Evolutionary conservation across 192 early-diverging fungal species (phyloP).

Genomic region (Phycomyces nitens): DNA sequence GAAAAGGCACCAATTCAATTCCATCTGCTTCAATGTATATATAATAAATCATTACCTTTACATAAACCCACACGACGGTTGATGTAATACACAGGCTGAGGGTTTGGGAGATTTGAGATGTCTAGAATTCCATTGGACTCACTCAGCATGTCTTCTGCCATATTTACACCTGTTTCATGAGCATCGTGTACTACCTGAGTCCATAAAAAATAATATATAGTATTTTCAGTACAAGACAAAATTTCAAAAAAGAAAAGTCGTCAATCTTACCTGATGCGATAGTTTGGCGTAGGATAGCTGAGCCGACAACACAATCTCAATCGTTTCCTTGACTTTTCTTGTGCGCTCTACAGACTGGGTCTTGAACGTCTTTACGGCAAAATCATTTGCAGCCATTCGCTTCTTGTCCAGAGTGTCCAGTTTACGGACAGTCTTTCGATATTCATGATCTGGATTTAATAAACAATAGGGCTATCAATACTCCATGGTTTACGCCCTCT

Average conservation of each 20-base stretch:
- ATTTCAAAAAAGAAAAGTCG: not conserved
- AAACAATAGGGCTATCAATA: not conserved
- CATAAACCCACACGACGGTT: constrained; percentile 27
- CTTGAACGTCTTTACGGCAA: constrained; percentile 2
- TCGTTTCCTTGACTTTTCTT: not conserved
- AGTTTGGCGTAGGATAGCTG: constrained; percentile 1
- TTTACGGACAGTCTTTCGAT: constrained; percentile 23
- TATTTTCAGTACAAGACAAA: not conserved
- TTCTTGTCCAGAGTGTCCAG: constrained; percentile 6
- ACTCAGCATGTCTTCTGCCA: not conserved
- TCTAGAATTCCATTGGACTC: not conserved
- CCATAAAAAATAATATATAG: not conserved
- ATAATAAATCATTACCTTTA: constrained; percentile 23
- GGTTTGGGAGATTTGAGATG: not conserved
- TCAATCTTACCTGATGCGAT: not conserved
- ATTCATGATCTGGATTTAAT: constrained; percentile 12
- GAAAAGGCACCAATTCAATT: not conserved
- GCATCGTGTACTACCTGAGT: not conserved
- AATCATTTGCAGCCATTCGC: constrained; percentile 3
- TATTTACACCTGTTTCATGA: not conserved
- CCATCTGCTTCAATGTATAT: not conserved
- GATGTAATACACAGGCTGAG: constrained; percentile 17
- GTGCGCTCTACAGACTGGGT: constrained; percentile 4
- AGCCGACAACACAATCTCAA: constrained; percentile 1
- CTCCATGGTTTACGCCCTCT: not conserved